Percentiles rank a stretch among this genome's conserved stretches.
Evolutionary conservation across 1,284 basidiomycete species (phyloP).

Genomic region (Inonotus obliquus): DNA sequence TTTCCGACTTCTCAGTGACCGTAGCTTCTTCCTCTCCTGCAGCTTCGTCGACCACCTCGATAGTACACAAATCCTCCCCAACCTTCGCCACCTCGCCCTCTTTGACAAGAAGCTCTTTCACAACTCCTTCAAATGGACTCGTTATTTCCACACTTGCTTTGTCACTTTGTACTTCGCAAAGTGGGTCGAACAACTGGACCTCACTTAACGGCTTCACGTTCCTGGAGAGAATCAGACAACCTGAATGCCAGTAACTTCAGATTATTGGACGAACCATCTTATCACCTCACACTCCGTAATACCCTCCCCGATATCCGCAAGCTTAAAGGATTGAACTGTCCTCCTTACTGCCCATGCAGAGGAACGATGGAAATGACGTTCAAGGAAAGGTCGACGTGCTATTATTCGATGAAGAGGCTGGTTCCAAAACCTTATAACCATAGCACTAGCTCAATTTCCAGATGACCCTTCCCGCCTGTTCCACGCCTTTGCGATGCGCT

Average conservation of each 20-base stretch:
- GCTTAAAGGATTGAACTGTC: conserved; percentile 68
- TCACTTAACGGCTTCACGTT: conserved; percentile 53
- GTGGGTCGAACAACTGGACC: conserved; percentile 77
- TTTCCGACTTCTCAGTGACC: not conserved
- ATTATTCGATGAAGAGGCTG: conserved; percentile 5
- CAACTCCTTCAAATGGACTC: conserved; percentile 77
- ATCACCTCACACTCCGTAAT: conserved; percentile 89
- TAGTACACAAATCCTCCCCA: conserved; percentile 77
- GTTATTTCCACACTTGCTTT: conserved; percentile 95
- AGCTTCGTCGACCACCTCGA: conserved; percentile 69
- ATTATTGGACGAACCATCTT: conserved; percentile 64
- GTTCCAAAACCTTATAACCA: not conserved
- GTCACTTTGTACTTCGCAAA: conserved; percentile 94
- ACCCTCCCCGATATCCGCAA: conserved; percentile 95
- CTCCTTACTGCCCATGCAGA: conserved; percentile 35
- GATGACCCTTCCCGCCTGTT: not conserved
- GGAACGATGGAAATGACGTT: conserved; percentile 43
- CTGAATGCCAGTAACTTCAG: conserved; percentile 9
- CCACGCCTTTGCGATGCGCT: not conserved
- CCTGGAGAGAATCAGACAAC: conserved; percentile 33
- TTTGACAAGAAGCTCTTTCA: conserved; percentile 70
- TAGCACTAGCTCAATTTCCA: not conserved
- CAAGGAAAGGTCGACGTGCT: conserved; percentile 5
- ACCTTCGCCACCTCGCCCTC: conserved; percentile 88
- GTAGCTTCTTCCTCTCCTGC: conserved; percentile 18